These are phyloP conservation scores for Alternaria conjuncta DNA, from an alignment of 2,329 filamentous ascomycete genomes.

Conservation along the genomic window DNA sequence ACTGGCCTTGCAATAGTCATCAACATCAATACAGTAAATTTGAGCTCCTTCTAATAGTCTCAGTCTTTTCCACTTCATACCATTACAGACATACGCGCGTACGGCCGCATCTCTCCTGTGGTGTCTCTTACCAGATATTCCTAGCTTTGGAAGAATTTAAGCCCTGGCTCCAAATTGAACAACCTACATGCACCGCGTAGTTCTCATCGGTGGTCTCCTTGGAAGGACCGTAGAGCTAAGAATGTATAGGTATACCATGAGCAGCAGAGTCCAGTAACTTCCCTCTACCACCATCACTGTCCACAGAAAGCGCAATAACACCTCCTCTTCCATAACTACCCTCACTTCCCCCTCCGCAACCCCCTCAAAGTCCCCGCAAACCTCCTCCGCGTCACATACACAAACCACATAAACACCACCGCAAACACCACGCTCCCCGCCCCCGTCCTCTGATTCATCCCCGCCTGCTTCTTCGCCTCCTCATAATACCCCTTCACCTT, in stretches of 20 bases:
- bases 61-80: too few species aligned
- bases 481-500: conserved; percentile 27
- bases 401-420: conserved; percentile 22
- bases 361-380: conserved; percentile 35
- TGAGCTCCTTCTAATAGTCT: not conserved
- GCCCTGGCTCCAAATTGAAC: not conserved
- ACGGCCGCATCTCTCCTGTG: not conserved
- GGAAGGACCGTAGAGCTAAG: not conserved
- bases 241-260: not conserved
- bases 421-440: conserved; percentile 21
- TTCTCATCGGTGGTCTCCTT: not conserved
- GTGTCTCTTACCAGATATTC: not conserved
- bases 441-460: conserved; percentile 19
- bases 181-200: not conserved
- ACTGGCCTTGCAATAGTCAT: not conserved
- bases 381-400: conserved; percentile 31
- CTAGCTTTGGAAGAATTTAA: not conserved
- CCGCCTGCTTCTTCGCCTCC: conserved; percentile 30
- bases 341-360: conserved; percentile 13
- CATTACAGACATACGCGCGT: not conserved
- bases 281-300: not conserved
- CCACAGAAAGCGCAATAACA: not conserved
- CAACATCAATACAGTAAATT: not conserved
- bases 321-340: too few species aligned
- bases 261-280: not conserved